Percentiles rank a stretch among this genome's conserved stretches.
phyloP scores from a whole-genome alignment of 2,329 filamentous ascomycete species.

The Fusarium nodosum region DNA sequence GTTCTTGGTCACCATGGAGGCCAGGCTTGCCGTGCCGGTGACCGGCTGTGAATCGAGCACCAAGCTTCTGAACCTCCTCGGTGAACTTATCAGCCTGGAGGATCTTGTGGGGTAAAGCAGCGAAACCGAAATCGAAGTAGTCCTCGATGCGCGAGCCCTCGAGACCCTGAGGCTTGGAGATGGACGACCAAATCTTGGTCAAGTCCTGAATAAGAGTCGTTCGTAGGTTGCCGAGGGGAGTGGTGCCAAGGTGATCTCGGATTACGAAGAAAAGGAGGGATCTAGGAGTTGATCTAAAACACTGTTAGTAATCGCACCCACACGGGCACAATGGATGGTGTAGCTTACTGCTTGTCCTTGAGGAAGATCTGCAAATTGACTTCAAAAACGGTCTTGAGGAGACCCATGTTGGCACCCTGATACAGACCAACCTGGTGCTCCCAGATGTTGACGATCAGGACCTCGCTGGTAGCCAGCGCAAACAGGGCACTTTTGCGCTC shows the following conservation, averaged over 20 bases:
- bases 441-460: slow-evolving; percentile 99
- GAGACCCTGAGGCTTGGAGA: slow-evolving; percentile 90
- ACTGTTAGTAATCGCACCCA: slow-evolving; percentile 41
- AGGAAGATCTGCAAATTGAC: slow-evolving; percentile 97
- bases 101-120: slow-evolving; percentile 95
- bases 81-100: slow-evolving; percentile 93
- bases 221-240: slow-evolving; percentile 89
- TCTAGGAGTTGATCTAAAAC: slow-evolving; percentile 80
- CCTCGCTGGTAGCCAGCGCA: slow-evolving; percentile 96
- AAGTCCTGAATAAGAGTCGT: slow-evolving; percentile 92
- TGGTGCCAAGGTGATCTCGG: slow-evolving; percentile 93
- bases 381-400: slow-evolving; percentile 98
- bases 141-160: slow-evolving; percentile 93
- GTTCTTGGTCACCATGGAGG: slow-evolving; percentile 75
- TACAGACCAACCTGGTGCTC: slow-evolving; percentile 98
- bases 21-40: slow-evolving; percentile 77
- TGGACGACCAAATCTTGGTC: slow-evolving; percentile 89
- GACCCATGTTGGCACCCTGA: slow-evolving; percentile 98
- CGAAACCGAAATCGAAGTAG: slow-evolving; percentile 99
- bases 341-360: slow-evolving; percentile 87
- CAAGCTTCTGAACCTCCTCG: slow-evolving; percentile 82
- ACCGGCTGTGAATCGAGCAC: slow-evolving; percentile 84
- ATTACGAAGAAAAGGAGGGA: slow-evolving; percentile 99
- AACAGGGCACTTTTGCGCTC: slow-evolving; percentile 98
- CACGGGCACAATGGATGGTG: slow-evolving; percentile 1